These are phyloP conservation scores for Moniliophthora roreri DNA, from an alignment of 1,284 basidiomycete species.

Conservation along the genomic window DNA sequence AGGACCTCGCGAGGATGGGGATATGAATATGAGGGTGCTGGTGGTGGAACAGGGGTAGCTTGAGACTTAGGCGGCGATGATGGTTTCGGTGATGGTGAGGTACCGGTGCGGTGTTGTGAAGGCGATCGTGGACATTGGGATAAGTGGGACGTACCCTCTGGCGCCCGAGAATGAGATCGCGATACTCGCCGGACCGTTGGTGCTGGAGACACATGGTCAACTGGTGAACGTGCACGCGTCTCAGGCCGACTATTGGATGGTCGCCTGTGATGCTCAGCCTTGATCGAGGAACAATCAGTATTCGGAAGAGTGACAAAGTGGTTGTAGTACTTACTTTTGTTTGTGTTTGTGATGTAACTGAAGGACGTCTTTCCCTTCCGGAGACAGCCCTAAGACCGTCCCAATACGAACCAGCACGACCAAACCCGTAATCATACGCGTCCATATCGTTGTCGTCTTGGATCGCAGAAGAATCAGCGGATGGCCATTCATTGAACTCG, in stretches of 20 bases:
- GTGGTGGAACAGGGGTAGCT: not conserved
- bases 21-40: not conserved
- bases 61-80: not conserved
- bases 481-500: slow-evolving; percentile 1
- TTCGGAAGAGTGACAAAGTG: not conserved
- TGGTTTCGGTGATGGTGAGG: not conserved
- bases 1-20: slow-evolving; percentile 22
- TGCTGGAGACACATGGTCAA: not conserved
- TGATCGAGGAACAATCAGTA: not conserved
- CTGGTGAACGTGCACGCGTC: not conserved
- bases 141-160: not conserved
- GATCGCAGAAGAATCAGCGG: not conserved
- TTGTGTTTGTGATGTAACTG: not conserved
- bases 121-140: not conserved
- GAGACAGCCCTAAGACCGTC: not conserved
- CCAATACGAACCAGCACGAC: slow-evolving; percentile 1
- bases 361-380: not conserved
- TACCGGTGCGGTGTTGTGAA: not conserved
- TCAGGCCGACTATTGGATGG: not conserved
- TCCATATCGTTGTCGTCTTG: slow-evolving; percentile 2
- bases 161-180: not conserved
- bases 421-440: slow-evolving; percentile 8
- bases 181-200: not conserved
- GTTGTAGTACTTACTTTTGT: not conserved
- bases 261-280: no score